Conservation (phyloP, 306 rosid species). For the Castanea crenata region DNA sequence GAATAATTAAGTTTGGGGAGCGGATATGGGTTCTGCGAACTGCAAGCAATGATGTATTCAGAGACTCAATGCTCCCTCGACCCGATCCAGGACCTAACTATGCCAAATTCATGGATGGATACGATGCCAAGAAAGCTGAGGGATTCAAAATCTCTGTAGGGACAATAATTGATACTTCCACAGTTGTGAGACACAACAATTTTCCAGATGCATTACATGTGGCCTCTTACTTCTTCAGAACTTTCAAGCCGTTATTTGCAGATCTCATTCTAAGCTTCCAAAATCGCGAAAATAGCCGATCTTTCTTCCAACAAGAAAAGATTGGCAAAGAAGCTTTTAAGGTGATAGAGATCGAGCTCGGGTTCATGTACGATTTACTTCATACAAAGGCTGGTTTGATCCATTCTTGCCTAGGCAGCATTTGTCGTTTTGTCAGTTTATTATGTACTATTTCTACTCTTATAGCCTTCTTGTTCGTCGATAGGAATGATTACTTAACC, state of each 20-base stretch:
- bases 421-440: background rate
- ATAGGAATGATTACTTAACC: background rate
- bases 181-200: no score
- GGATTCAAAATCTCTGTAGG: no score
- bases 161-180: no score
- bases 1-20: conserved; percentile 16
- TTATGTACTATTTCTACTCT: background rate
- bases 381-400: background rate
- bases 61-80: no score
- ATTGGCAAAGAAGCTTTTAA: background rate
- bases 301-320: background rate
- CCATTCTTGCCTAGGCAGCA: background rate
- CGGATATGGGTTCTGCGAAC: background rate
- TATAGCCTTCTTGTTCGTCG: background rate
- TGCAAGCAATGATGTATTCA: background rate
- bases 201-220: fast-evolving
- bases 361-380: background rate
- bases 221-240: no score
- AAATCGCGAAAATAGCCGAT: background rate
- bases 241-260: no score
- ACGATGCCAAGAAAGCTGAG: no score
- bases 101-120: no score
- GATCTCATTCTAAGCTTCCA: background rate
- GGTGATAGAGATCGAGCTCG: background rate
- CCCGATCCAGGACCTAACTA: no score